These are phyloP conservation scores for Microbotryum violaceum DNA, from an alignment of 1,284 basidiomycete genomes.

Conservation along the genomic window DNA sequence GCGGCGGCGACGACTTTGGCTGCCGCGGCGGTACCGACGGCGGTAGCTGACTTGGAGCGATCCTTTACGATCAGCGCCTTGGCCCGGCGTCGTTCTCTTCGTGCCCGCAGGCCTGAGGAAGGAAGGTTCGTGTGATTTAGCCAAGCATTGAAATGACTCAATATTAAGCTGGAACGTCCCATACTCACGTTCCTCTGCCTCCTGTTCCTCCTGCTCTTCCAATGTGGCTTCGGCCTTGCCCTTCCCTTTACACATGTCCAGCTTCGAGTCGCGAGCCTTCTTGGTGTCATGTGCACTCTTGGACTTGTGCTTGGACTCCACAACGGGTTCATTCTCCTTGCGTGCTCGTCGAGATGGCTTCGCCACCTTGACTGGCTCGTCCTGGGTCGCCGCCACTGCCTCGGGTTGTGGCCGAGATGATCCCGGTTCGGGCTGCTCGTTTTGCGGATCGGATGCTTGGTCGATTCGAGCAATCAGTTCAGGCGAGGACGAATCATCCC, in stretches of 20 bases:
- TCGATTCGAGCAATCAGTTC: not conserved
- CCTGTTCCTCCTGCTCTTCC: constrained; percentile 16
- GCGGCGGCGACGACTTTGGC: constrained; percentile 6
- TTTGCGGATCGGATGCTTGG: too few species aligned
- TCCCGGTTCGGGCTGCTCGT: too few species aligned
- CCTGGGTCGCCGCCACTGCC: not conserved
- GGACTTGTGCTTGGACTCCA: not conserved
- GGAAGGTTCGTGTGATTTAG: not conserved
- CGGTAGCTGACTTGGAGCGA: constrained; percentile 10
- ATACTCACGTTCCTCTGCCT: constrained; percentile 14
- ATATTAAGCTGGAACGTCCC: too few species aligned
- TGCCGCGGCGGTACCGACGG: constrained; percentile 15
- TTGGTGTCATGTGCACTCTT: not conserved
- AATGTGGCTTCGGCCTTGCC: not conserved
- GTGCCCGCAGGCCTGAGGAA: constrained; percentile 9
- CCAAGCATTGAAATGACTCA: not conserved
- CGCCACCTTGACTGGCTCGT: not conserved
- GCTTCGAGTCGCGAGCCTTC: constrained; percentile 4
- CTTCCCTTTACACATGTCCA: not conserved
- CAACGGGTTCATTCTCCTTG: not conserved
- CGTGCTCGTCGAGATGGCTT: not conserved
- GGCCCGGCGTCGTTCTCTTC: constrained; percentile 19
- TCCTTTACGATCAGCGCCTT: constrained; percentile 29
- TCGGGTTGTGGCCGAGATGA: not conserved
- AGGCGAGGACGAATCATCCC: constrained; percentile 8